A percentile compares a stretch with the other conserved stretches of the same genome.
These are phyloP conservation scores for Staphylotrichum tortipilum DNA, from an alignment of 495 filamentous ascomycete species.

Conservation along the genomic window DNA sequence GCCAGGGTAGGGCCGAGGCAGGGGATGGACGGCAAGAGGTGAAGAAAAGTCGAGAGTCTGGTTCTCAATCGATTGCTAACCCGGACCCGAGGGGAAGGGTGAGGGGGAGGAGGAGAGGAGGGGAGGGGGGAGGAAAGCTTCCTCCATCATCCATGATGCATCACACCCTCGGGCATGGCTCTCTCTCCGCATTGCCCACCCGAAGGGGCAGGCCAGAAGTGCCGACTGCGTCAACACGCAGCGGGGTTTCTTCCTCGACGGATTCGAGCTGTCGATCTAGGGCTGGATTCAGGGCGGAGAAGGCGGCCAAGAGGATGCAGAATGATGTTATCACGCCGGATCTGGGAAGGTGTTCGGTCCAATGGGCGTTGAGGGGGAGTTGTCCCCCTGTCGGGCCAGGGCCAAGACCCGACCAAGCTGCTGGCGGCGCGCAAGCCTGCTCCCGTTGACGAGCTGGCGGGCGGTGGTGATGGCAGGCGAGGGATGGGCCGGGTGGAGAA, in stretches of 20 bases:
- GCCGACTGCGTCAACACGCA: too few relatives aligned
- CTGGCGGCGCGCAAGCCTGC: too few relatives aligned
- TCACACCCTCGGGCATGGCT: too few relatives aligned
- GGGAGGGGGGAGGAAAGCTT: neutral
- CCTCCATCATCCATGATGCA: too few relatives aligned
- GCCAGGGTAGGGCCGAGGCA: too few relatives aligned
- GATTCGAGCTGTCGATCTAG: constrained; percentile 13
- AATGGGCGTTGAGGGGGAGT: constrained; percentile 1
- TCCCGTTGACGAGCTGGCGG: too few relatives aligned
- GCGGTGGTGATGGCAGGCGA: too few relatives aligned
- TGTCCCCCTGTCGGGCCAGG: neutral
- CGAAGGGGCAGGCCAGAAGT: neutral
- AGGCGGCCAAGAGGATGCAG: constrained; percentile 9
- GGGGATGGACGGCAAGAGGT: too few relatives aligned
- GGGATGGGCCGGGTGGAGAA: neutral
- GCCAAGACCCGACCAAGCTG: constrained; percentile 5
- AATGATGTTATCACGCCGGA: constrained; percentile 27
- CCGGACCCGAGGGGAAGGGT: neutral
- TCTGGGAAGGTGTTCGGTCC: constrained; percentile 8
- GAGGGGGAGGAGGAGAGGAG: too few relatives aligned
- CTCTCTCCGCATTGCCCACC: neutral
- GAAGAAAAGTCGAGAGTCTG: neutral
- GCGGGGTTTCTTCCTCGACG: neutral
- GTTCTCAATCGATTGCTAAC: too few relatives aligned
- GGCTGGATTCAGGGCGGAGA: constrained; percentile 16